phyloP scores from a whole-genome alignment of 495 filamentous ascomycete species.

The Penicillium lividum region DNA sequence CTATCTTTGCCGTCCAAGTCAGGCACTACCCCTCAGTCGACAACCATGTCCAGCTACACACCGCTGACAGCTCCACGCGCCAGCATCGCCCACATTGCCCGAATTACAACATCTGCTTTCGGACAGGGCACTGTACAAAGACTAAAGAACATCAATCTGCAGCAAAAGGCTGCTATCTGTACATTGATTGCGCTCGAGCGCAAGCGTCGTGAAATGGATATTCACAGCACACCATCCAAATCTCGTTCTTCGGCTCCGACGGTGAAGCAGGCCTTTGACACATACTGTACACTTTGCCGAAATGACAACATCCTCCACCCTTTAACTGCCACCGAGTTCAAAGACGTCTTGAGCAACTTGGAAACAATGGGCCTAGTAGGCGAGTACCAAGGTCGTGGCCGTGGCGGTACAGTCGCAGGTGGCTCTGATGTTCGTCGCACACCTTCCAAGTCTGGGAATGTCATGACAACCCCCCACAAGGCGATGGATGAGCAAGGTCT shows the following conservation, averaged over 20 bases:
- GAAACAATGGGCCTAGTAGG: constrained; percentile 81
- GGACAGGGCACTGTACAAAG: constrained; percentile 80
- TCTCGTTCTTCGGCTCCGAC: constrained; percentile 61
- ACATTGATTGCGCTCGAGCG: constrained; percentile 80
- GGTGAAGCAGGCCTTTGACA: constrained; percentile 73
- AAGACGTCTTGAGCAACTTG: constrained; percentile 86
- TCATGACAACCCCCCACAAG: constrained; percentile 44
- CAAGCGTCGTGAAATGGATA: constrained; percentile 38
- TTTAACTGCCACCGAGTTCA: constrained; percentile 84
- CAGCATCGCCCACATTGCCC: constrained; percentile 85
- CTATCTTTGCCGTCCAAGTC: constrained; percentile 57
- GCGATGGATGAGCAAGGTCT: constrained; percentile 68
- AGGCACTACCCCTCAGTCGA: constrained; percentile 24
- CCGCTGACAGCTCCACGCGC: constrained; percentile 82
- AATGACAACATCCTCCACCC: constrained; percentile 83
- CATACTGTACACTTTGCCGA: constrained; percentile 78
- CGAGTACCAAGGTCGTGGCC: constrained; percentile 71
- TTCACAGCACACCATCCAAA: constrained; percentile 60
- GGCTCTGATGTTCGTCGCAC: constrained; percentile 52
- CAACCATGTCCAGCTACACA: constrained; percentile 58
- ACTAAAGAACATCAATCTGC: constrained; percentile 83
- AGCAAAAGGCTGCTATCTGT: constrained; percentile 95
- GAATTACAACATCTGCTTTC: constrained; percentile 82
- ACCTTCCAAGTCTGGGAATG: constrained; percentile 57
- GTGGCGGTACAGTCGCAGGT: constrained; percentile 57